A percentile compares a stretch with the other conserved stretches of the same genome.
phyloP scores from a whole-genome alignment of 768 basidiomycete species.

The Neoboletus magnificus region DNA sequence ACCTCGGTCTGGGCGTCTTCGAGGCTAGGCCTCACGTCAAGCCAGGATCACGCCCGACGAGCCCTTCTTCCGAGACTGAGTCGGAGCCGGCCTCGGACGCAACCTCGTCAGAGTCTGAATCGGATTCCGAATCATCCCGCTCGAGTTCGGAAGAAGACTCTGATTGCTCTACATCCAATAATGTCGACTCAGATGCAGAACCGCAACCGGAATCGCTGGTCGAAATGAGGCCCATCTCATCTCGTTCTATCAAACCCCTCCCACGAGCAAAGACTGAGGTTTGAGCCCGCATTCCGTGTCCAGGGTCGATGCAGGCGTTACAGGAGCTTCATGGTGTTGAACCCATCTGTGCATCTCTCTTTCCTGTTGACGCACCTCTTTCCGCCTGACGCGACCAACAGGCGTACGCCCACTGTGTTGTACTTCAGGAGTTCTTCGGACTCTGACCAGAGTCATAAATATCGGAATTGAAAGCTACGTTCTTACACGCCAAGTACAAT shows the following conservation, averaged over 20 bases:
- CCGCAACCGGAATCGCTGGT: constrained; percentile 16
- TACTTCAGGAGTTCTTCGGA: not conserved
- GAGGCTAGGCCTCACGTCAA: constrained; percentile 35
- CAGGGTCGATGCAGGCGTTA: not conserved
- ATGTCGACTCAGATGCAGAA: constrained; percentile 10
- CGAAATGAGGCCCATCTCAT: constrained; percentile 40
- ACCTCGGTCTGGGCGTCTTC: constrained; percentile 63
- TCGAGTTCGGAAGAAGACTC: constrained; percentile 14
- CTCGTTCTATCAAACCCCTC: constrained; percentile 47
- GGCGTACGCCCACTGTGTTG: not conserved
- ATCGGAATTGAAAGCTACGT: not conserved
- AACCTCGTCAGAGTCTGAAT: constrained; percentile 11
- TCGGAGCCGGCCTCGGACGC: not conserved
- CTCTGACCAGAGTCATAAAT: not conserved
- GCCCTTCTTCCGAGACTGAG: constrained; percentile 13
- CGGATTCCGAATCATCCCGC: constrained; percentile 10
- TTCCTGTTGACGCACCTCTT: not conserved
- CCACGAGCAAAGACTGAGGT: constrained; percentile 37
- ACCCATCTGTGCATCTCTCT: not conserved
- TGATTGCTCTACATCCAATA: constrained; percentile 5
- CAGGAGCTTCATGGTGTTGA: not conserved
- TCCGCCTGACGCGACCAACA: not conserved
- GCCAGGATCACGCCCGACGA: constrained; percentile 3
- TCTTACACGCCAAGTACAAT: constrained; percentile 5
- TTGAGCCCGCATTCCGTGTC: constrained; percentile 11